A percentile compares a stretch with the other conserved stretches of the same genome.
These are phyloP conservation scores for Solioccasus polychromus DNA, from an alignment of 768 basidiomycete species.

Conservation along the genomic window DNA sequence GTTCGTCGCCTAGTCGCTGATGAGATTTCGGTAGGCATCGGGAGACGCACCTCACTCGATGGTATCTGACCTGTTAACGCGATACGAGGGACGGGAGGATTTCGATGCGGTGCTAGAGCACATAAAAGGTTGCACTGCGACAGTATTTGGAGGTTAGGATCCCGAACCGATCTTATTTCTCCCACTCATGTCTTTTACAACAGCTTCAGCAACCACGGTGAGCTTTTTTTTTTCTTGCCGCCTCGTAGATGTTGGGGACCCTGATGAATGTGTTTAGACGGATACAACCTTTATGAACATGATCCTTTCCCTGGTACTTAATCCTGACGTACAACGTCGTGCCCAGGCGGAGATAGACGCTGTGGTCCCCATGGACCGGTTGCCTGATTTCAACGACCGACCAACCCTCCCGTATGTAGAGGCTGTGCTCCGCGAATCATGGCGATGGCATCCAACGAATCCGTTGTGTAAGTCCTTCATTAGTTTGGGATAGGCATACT, in stretches of 20 bases:
- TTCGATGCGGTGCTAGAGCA: neutral
- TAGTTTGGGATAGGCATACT: neutral
- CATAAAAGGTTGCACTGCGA: neutral
- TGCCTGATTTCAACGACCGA: conserved; percentile 27
- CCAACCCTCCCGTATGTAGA: conserved; percentile 25
- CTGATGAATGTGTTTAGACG: conserved; percentile 8
- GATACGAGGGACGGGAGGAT: neutral
- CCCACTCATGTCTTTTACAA: neutral
- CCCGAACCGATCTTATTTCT: neutral
- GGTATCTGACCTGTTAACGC: neutral
- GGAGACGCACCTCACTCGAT: conserved; percentile 1
- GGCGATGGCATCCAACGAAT: conserved; percentile 20
- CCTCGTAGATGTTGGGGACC: neutral
- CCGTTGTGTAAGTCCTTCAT: conserved; percentile 7
- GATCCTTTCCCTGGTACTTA: conserved; percentile 25
- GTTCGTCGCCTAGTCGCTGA: neutral
- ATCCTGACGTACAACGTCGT: conserved; percentile 24
- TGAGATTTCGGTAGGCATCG: neutral
- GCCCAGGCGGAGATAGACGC: conserved; percentile 28
- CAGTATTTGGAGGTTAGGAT: conserved; percentile 5
- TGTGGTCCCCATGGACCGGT: conserved; percentile 17
- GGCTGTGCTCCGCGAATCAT: conserved; percentile 22
- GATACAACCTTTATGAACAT: conserved; percentile 16
- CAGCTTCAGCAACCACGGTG: conserved; percentile 5
- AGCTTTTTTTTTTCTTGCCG: neutral